phyloP scores from a whole-genome alignment of 2,329 filamentous ascomycete genomes.

The Dendrostoma leiphaemia region DNA sequence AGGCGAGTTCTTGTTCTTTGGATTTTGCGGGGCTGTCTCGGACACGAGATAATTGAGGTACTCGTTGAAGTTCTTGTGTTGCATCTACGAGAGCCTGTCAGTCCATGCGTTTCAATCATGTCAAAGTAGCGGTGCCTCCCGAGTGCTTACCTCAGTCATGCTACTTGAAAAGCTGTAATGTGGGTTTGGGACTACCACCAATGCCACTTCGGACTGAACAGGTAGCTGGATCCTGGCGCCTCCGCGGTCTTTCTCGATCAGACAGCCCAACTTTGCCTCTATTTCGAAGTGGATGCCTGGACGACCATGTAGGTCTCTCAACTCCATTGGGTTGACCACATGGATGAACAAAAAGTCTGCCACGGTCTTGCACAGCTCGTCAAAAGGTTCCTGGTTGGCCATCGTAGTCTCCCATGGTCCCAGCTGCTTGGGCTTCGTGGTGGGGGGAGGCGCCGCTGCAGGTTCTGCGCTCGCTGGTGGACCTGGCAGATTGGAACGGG shows the following conservation, averaged over 20 bases:
- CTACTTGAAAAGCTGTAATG: conserved; percentile 76
- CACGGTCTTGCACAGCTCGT: conserved; percentile 72
- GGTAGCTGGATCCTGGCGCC: conserved; percentile 62
- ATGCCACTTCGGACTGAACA: conserved; percentile 47
- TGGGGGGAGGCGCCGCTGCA: conserved; percentile 19
- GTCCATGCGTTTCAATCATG: background rate
- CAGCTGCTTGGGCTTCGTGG: conserved; percentile 31
- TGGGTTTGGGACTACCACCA: conserved; percentile 64
- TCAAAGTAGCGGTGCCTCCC: background rate
- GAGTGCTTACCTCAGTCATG: conserved; percentile 75
- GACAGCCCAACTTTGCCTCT: conserved; percentile 85
- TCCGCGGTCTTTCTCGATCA: conserved; percentile 72
- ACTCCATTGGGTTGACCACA: conserved; percentile 66
- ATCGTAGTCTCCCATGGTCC: conserved; percentile 67
- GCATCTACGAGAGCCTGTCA: conserved; percentile 50
- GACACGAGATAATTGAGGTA: conserved; percentile 73
- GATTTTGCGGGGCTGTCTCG: conserved; percentile 54
- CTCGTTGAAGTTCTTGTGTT: conserved; percentile 81
- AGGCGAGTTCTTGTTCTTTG: conserved; percentile 38
- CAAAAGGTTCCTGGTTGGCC: conserved; percentile 66
- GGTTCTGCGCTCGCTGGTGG: conserved; percentile 22
- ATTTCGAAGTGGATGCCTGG: conserved; percentile 73
- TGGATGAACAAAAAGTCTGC: conserved; percentile 77
- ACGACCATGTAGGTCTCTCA: conserved; percentile 59
- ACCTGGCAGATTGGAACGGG: conserved; percentile 28